A percentile compares a stretch with the other conserved stretches of the same genome.
phyloP scores from a whole-genome alignment of 495 filamentous ascomycete species.

The Hyaloscypha bicolor region DNA sequence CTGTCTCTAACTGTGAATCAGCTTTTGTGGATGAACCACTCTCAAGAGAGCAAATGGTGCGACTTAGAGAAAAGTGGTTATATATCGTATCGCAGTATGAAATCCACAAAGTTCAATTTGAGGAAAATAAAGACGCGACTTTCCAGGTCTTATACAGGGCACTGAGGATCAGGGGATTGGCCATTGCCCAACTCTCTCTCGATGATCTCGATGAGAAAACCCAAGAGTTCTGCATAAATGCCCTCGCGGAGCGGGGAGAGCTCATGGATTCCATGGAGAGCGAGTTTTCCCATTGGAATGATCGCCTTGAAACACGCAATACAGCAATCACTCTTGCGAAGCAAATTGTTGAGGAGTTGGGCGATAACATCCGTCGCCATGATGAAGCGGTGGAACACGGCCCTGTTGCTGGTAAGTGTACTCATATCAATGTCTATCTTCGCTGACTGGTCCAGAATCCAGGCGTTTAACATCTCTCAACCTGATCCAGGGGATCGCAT shows the following conservation, averaged over 20 bases:
- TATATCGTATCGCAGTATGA: background rate
- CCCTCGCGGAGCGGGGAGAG: slow-evolving; percentile 4
- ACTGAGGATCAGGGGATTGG: slow-evolving; percentile 13
- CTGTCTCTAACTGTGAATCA: too few relatives aligned
- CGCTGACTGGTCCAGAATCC: background rate
- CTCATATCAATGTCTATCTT: background rate
- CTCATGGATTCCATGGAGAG: slow-evolving; percentile 9
- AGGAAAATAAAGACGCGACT: background rate
- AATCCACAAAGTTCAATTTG: too few relatives aligned
- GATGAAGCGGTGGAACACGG: background rate
- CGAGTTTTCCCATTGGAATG: slow-evolving; percentile 7
- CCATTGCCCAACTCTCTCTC: slow-evolving; percentile 4
- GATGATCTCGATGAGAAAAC: slow-evolving; percentile 8
- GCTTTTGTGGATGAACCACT: too few relatives aligned
- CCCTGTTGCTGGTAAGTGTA: background rate
- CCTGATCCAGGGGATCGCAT: too few relatives aligned
- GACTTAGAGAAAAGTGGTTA: background rate
- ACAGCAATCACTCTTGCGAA: slow-evolving; percentile 11
- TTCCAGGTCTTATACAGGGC: slow-evolving; percentile 5
- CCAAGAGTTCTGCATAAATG: background rate
- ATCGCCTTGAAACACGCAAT: slow-evolving; percentile 3
- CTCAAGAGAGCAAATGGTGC: too few relatives aligned
- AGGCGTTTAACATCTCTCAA: background rate
- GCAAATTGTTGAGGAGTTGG: slow-evolving; percentile 3
- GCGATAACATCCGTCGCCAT: background rate